phyloP scores from a whole-genome alignment of 1,139 yeast species.

The Candida buenavistaensis region DNA sequence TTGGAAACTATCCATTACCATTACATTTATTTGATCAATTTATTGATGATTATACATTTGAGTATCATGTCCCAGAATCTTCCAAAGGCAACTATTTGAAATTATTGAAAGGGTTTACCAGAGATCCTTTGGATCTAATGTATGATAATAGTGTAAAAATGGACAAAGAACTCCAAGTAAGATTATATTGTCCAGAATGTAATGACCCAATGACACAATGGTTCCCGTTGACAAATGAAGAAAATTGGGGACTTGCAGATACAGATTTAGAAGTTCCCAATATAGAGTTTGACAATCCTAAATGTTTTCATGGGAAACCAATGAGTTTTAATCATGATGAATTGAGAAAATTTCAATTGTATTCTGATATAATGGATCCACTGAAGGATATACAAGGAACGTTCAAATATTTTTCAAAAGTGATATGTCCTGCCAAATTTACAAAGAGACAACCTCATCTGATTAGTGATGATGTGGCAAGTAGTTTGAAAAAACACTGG shows the following conservation, averaged over 20 bases:
- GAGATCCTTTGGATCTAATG: slow-evolving; percentile 2
- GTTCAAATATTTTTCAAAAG: slow-evolving; percentile 10
- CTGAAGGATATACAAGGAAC: slow-evolving; percentile 16
- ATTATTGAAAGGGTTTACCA: slow-evolving; percentile 1
- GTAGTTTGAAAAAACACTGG: slow-evolving; percentile 10
- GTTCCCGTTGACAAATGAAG: slow-evolving; percentile 17
- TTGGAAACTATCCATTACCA: slow-evolving; percentile 29
- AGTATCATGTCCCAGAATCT: slow-evolving; percentile 16
- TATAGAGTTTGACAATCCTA: not conserved
- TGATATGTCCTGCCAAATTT: slow-evolving; percentile 4
- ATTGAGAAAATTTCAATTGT: slow-evolving; percentile 23
- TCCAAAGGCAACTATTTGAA: not conserved
- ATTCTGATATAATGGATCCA: slow-evolving; percentile 18
- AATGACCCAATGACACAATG: slow-evolving; percentile 10
- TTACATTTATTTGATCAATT: slow-evolving; percentile 20
- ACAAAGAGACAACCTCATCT: slow-evolving; percentile 4
- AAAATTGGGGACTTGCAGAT: slow-evolving; percentile 24
- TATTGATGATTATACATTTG: slow-evolving; percentile 22
- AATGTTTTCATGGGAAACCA: slow-evolving; percentile 3
- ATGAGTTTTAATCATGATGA: slow-evolving; percentile 18
- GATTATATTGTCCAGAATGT: slow-evolving; percentile 22
- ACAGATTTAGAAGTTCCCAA: slow-evolving; percentile 12
- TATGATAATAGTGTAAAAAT: slow-evolving; percentile 3
- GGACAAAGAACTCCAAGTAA: slow-evolving; percentile 6
- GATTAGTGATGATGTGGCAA: slow-evolving; percentile 4